Evolutionary conservation across 306 rosid genomes (phyloP).

Genomic region (Elaeagnus macrophylla): DNA sequence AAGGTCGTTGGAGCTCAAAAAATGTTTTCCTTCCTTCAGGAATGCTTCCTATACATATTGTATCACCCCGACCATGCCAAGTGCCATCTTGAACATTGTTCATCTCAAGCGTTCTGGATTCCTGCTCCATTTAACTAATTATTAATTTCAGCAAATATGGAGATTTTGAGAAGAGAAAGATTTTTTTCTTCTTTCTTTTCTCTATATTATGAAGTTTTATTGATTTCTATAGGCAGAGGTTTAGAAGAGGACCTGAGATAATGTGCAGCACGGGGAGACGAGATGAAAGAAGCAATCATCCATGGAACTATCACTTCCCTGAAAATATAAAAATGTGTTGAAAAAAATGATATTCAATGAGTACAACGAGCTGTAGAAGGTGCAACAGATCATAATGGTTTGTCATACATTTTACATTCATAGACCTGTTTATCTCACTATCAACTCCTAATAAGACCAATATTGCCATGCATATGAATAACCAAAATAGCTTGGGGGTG

Average conservation of each 20-base stretch:
- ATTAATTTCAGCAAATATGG: constrained; percentile 8
- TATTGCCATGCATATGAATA: no score
- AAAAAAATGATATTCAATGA: neutral
- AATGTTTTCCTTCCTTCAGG: constrained; percentile 49
- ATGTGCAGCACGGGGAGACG: constrained; percentile 46
- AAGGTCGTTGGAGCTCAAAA: constrained; percentile 51
- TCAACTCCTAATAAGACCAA: no score
- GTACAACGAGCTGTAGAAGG: neutral
- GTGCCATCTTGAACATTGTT: constrained; percentile 93
- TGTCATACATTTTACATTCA: neutral
- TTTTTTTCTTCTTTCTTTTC: neutral
- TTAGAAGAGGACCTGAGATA: constrained; percentile 36
- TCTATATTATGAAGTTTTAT: neutral
- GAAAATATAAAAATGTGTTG: constrained; percentile 7
- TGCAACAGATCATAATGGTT: neutral
- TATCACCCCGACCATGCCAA: constrained; percentile 97
- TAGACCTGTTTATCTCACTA: no score
- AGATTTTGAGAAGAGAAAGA: neutral
- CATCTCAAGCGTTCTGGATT: constrained; percentile 89
- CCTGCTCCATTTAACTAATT: constrained; percentile 37
- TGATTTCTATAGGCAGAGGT: neutral
- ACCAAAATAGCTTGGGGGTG: no score
- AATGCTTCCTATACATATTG: constrained; percentile 58
- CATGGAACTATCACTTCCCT: constrained; percentile 43
- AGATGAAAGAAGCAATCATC: constrained; percentile 56